Evolutionary conservation across 2,329 filamentous ascomycete species (phyloP).

Genomic region (Xylariaceae sp.): DNA sequence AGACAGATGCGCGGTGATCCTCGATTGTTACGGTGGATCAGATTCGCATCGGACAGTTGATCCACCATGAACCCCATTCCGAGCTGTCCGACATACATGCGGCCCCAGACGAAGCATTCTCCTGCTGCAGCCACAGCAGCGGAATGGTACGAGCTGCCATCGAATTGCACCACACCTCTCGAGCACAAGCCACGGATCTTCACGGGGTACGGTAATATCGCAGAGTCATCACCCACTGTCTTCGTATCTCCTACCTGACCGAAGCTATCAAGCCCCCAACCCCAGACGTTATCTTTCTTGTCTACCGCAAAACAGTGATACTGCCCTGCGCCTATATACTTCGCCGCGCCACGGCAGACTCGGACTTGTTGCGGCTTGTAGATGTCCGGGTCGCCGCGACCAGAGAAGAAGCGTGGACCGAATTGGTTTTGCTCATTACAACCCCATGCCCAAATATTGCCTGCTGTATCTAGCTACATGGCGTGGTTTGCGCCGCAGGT

Average conservation of each 20-base stretch:
- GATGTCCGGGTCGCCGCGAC: conserved; percentile 18
- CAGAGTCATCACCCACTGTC: conserved; percentile 53
- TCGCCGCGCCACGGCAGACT: conserved; percentile 35
- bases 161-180: conserved; percentile 50
- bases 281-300: conserved; percentile 55
- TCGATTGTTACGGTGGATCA: conserved; percentile 52
- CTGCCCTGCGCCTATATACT: conserved; percentile 44
- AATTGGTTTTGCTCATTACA: conserved; percentile 62
- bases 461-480: conserved; percentile 49
- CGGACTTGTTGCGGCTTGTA: conserved; percentile 11
- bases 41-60: conserved; percentile 43
- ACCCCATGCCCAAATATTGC: conserved; percentile 58
- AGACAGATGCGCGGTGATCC: conserved; percentile 58
- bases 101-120: conserved; percentile 37
- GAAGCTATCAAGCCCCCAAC: conserved; percentile 64
- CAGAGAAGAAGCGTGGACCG: conserved; percentile 44
- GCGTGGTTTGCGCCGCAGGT: conserved; percentile 56
- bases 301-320: conserved; percentile 64
- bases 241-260: conserved; percentile 56
- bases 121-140: conserved; percentile 35
- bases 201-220: conserved; percentile 54
- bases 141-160: conserved; percentile 61
- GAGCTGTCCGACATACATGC: conserved; percentile 35
- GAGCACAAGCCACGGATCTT: conserved; percentile 49
- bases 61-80: conserved; percentile 46